Percentiles rank a stretch among this genome's conserved stretches.
Evolutionary conservation across 306 rosid genomes (phyloP).

Genomic region (Crotalaria pallida): DNA sequence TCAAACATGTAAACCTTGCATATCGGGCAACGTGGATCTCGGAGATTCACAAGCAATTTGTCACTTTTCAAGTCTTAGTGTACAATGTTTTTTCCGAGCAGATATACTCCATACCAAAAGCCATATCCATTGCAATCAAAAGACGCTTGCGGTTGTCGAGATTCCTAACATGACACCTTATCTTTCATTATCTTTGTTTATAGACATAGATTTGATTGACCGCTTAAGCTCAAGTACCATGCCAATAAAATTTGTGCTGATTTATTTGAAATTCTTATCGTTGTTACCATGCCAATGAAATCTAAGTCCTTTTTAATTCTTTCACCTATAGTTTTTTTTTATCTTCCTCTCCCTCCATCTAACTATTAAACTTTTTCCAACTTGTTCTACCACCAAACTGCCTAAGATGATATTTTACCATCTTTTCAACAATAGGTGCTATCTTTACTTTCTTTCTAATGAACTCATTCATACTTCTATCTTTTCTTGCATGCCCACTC

Average conservation of each 20-base stretch:
- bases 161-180: constrained; percentile 39
- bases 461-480: too few relatives aligned
- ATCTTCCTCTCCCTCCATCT: too few relatives aligned
- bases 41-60: constrained; percentile 81
- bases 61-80: constrained; percentile 93
- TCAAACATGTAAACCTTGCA: constrained; percentile 62
- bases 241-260: neutral
- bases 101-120: constrained; percentile 85
- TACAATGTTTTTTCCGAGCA: constrained; percentile 74
- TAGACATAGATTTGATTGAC: neutral
- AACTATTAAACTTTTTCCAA: too few relatives aligned
- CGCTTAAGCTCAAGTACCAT: neutral
- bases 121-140: constrained; percentile 80
- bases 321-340: too few relatives aligned
- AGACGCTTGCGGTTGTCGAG: constrained; percentile 78
- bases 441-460: too few relatives aligned
- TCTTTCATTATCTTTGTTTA: neutral
- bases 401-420: too few relatives aligned
- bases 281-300: too few relatives aligned
- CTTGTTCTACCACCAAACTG: too few relatives aligned
- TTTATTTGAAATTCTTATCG: neutral
- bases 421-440: too few relatives aligned
- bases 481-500: too few relatives aligned
- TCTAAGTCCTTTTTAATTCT: too few relatives aligned
- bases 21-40: constrained; percentile 90